Base-by-base conservation (phyloP, 2,329 filamentous ascomycete species). In the Ramularia endophylla region DNA sequence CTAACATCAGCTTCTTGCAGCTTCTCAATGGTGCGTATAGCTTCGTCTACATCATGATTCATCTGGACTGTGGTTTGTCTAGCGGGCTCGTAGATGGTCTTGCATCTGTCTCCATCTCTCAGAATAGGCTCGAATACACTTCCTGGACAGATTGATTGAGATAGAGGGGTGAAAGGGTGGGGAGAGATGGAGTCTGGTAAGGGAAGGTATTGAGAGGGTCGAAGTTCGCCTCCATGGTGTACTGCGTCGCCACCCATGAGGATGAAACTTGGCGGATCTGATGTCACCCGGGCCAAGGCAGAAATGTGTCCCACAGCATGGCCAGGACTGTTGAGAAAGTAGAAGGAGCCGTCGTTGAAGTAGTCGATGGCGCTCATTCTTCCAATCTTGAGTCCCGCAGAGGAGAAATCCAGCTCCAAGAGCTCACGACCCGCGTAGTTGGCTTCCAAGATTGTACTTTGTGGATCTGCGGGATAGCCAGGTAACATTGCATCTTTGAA, bases 271-370 rank as follows among this genome's bases (percentile, higher is more conserved):
- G 61, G 53, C 4, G 52, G 51, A 12, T 50, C 40, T 6, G 51
- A 46, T n/a, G 56, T 57, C 0, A 66, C 69, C 4, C 72, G 60
- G 0, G 69, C 73, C 0, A 77, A 60, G 3, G 60, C 73, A 42
- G 65, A 67, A 15, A 74, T 57, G 49, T 75, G 72, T 1, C 70
- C 72, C 3, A 70, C 55, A 0, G 70, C 65, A 51, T 77, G 73
- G 1, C 76, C 75, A 0, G 73, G 73, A 2, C 67, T 65, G 48
- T 73, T 60, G 19, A 78, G 60, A 4, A 78, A 62, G 52, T 75
- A 77, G 47, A 79, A 73, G 15, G 63, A 69, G 0, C 74, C 74
- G 51, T 79, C 75, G 2, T 68, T 67, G 42, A 77, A 78, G 51
- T 68, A 77, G 53, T 79, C 75, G 19, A 62, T 52, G 3, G 71